A percentile compares a stretch with the other conserved stretches of the same genome.
phyloP scores from a whole-genome alignment of 2,329 filamentous ascomycete species.

The Fusarium decemcellulare region DNA sequence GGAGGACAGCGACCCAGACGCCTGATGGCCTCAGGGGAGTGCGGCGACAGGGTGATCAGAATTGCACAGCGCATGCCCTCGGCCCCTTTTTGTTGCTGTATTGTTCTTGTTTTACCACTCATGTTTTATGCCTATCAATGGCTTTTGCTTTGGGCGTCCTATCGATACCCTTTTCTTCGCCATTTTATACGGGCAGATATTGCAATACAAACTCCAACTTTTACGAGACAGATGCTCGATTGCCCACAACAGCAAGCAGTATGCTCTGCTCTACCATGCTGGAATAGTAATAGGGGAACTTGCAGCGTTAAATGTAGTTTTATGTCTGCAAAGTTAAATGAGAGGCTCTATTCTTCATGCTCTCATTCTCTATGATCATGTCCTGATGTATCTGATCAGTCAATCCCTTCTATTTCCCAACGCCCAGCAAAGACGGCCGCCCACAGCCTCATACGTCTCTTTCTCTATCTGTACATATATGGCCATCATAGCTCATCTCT shows the following conservation, averaged over 20 bases:
- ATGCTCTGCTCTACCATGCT: not conserved
- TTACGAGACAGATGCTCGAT: not conserved
- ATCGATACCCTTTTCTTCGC: constrained; percentile 10
- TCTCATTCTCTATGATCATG: constrained; percentile 47
- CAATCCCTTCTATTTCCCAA: constrained; percentile 49
- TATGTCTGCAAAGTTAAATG: constrained; percentile 22
- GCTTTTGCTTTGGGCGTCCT: constrained; percentile 2
- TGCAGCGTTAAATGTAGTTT: not conserved
- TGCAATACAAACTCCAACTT: constrained; percentile 4
- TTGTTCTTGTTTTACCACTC: constrained; percentile 5
- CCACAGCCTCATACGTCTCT: constrained; percentile 35
- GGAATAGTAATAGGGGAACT: not conserved
- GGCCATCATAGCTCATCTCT: constrained; percentile 39
- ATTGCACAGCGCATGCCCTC: not conserved
- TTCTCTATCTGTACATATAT: constrained; percentile 48
- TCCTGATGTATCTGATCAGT: constrained; percentile 40
- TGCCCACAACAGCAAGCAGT: not conserved
- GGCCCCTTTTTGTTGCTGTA: not conserved
- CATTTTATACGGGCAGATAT: not conserved
- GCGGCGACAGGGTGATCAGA: not conserved
- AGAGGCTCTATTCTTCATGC: constrained; percentile 45
- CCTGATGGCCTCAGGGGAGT: constrained; percentile 1
- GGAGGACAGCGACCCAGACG: constrained; percentile 57
- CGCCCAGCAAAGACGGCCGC: constrained; percentile 48
- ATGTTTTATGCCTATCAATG: constrained; percentile 17